These are phyloP conservation scores for Triticum turgidum DNA, from an alignment of 176 grass and related monocot species.

Conservation along the genomic window DNA sequence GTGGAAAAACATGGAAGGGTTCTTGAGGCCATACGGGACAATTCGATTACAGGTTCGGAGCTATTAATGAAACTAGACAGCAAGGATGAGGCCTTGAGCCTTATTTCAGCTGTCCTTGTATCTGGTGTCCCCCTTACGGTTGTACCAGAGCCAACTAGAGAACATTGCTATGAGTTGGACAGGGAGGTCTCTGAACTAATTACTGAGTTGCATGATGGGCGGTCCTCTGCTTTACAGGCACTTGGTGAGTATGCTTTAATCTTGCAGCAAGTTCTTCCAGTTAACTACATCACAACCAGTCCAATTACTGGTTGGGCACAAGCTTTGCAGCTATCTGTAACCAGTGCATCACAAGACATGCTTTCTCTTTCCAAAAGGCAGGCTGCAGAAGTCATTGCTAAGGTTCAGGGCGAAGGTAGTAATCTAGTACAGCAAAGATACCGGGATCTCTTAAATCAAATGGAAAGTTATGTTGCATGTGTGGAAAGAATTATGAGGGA, in stretches of 20 bases:
- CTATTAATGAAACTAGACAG: constrained; percentile 46
- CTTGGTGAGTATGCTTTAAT: constrained; percentile 71
- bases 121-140: constrained; percentile 93
- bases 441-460: constrained; percentile 73
- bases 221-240: constrained; percentile 64
- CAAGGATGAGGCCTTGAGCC: constrained; percentile 68
- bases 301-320: constrained; percentile 90
- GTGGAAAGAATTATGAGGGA: constrained; percentile 68
- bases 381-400: constrained; percentile 78
- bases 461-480: constrained; percentile 67
- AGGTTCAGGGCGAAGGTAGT: constrained; percentile 71
- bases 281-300: constrained; percentile 74
- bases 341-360: constrained; percentile 66
- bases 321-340: constrained; percentile 82
- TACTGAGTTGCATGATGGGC: constrained; percentile 72
- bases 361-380: constrained; percentile 81
- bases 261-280: constrained; percentile 82
- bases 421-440: constrained; percentile 77
- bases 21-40: constrained; percentile 69
- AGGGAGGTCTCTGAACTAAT: constrained; percentile 79
- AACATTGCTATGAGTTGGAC: constrained; percentile 85
- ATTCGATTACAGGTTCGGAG: constrained; percentile 45
- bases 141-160: constrained; percentile 87
- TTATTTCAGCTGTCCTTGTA: constrained; percentile 70
- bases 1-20: constrained; percentile 84